Conservation (phyloP, 1,284 basidiomycete species). For the Puccinia horiana region DNA sequence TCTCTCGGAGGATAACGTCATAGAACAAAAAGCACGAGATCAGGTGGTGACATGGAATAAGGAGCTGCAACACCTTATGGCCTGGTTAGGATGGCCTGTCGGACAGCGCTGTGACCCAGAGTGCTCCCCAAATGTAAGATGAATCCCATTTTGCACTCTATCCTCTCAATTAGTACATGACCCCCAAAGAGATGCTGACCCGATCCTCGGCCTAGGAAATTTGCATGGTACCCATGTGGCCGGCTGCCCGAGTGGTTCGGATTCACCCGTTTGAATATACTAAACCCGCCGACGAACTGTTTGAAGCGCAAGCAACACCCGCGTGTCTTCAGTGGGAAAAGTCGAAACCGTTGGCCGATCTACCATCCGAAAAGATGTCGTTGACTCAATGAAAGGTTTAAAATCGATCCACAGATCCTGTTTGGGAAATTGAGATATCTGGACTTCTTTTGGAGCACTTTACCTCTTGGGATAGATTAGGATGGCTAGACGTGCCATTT, state of each 20-base stretch:
- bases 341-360: constrained; percentile 14
- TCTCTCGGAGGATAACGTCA: not conserved
- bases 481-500: too few species aligned
- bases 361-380: constrained; percentile 9
- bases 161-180: not conserved
- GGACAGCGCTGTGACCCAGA: constrained; percentile 16
- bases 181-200: not conserved
- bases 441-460: too few species aligned
- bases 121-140: constrained; percentile 27
- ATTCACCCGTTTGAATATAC: constrained; percentile 16
- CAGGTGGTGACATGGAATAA: not conserved
- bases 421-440: too few species aligned
- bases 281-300: not conserved
- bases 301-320: not conserved
- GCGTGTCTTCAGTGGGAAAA: constrained; percentile 25
- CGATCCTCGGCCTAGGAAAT: constrained; percentile 17
- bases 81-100: constrained; percentile 28
- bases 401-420: too few species aligned
- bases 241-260: constrained; percentile 13
- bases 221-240: constrained; percentile 39
- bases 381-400: not conserved
- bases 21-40: not conserved
- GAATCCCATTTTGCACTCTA: not conserved
- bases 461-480: too few species aligned
- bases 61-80: constrained; percentile 6